Base-by-base conservation (phyloP, 164 flowering plant genomes). In the Warburgia ugandensis region DNA sequence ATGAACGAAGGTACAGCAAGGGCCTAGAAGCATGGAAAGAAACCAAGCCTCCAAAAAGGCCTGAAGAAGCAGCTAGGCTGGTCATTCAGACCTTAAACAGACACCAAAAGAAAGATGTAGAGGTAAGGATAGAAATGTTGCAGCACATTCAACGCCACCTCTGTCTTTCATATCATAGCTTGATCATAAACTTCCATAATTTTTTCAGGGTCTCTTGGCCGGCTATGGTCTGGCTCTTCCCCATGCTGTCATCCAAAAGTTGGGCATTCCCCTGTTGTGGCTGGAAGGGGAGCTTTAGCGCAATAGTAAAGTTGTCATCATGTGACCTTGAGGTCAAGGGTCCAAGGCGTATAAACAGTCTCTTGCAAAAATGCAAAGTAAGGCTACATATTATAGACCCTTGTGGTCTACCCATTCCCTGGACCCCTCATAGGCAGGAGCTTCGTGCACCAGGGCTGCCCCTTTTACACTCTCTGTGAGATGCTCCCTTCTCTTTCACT, bases 221-320 rank as follows among this genome's bases (percentile, higher is more conserved):
- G 86, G 69, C 59, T 90, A 90, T 65, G 78, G 88, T 26, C 88
- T 90, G 17, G 94, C 91, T 46, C 72, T 72, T 54, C 83, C 82
- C 25, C 69, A n/a, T n/a, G n/a, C 67, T 3, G 64, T 71, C 11
- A 66, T 57, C 37, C 65, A 68, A 49, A 45, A 62, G 22, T 31
- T 81, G 49, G n/a, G 65, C 16, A 1, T 46, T 39, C 39, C 77
- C 72, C 13, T 67, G 8, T 38, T 72, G 4, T 35, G 51, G 45
- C 80, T 85, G 0, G 53, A 66, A n/a, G n/a, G n/a, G n/a, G n/a
- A n/a, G n/a, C n/a, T n/a, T n/a, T n/a, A n/a, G n/a, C n/a, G n/a
- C n/a, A n/a, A n/a, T n/a, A n/a, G n/a, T n/a, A n/a, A n/a, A n/a
- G n/a, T n/a, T n/a, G n/a, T n/a, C n/a, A n/a, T n/a, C n/a, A n/a